Conservation (phyloP, 257 asterid species). For the Forsythia viridissima region DNA sequence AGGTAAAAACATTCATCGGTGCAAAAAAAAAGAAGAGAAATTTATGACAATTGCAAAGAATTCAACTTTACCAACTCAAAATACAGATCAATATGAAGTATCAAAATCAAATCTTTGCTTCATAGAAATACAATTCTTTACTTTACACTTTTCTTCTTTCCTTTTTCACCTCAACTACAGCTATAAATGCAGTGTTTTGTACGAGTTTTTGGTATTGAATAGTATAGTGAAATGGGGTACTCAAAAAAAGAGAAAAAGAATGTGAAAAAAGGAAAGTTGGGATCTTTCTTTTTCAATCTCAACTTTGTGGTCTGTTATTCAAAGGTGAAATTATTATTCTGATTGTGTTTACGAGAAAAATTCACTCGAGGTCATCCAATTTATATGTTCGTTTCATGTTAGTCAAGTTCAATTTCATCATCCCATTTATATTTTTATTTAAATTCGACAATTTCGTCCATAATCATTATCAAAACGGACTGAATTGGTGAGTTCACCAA, state of each 20-base stretch:
- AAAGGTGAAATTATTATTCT: slow-evolving; percentile 13
- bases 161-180: slow-evolving; percentile 28
- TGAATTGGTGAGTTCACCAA: background rate
- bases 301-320: slow-evolving; percentile 30
- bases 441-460: background rate
- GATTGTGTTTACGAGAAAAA: background rate
- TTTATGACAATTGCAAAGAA: background rate
- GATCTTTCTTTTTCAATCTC: slow-evolving; percentile 36
- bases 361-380: background rate
- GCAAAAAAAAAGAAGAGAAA: background rate
- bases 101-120: background rate
- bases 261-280: slow-evolving; percentile 29
- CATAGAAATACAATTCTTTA: slow-evolving; percentile 18
- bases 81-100: slow-evolving; percentile 19
- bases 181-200: slow-evolving; percentile 32
- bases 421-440: background rate
- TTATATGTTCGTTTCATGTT: background rate
- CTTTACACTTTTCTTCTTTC: slow-evolving; percentile 28
- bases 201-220: slow-evolving; percentile 31
- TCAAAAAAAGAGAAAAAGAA: slow-evolving; percentile 27
- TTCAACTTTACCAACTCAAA: slow-evolving; percentile 27
- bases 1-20: background rate
- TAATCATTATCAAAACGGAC: no score
- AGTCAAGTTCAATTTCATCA: background rate
- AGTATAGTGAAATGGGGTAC: slow-evolving; percentile 19